These are phyloP conservation scores for Phycomyces nitens DNA, from an alignment of 192 early-diverging fungal genomes.

Conservation along the genomic window DNA sequence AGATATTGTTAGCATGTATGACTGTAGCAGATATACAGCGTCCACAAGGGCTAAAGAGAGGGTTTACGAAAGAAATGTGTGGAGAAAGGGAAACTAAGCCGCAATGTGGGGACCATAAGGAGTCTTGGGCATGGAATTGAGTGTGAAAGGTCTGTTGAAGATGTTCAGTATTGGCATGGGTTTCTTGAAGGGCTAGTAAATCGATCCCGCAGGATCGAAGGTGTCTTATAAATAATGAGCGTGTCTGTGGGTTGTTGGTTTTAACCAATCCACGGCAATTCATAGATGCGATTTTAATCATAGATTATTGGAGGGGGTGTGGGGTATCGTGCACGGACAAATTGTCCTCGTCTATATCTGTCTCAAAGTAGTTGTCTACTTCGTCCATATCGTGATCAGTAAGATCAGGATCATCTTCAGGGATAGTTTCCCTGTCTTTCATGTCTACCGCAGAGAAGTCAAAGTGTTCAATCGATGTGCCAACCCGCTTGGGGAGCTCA, in stretches of 20 bases:
- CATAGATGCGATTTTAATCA: background rate
- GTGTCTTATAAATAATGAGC: background rate
- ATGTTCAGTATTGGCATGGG: background rate
- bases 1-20: background rate
- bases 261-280: background rate
- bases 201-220: background rate
- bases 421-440: too few relatives aligned
- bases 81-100: slow-evolving; percentile 2
- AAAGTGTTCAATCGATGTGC: too few relatives aligned
- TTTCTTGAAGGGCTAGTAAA: background rate
- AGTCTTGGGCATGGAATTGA: background rate
- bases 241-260: background rate
- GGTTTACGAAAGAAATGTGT: background rate
- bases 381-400: too few relatives aligned
- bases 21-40: background rate
- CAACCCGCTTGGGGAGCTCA: too few relatives aligned
- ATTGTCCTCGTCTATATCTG: too few relatives aligned
- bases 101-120: slow-evolving; percentile 5
- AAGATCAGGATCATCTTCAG: too few relatives aligned
- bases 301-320: background rate
- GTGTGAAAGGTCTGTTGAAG: background rate
- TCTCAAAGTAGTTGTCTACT: too few relatives aligned
- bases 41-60: background rate
- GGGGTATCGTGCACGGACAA: too few relatives aligned
- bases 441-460: too few relatives aligned